These are phyloP conservation scores for Colletotrichum viniferum DNA, from an alignment of 2,329 filamentous ascomycete genomes.

Conservation along the genomic window DNA sequence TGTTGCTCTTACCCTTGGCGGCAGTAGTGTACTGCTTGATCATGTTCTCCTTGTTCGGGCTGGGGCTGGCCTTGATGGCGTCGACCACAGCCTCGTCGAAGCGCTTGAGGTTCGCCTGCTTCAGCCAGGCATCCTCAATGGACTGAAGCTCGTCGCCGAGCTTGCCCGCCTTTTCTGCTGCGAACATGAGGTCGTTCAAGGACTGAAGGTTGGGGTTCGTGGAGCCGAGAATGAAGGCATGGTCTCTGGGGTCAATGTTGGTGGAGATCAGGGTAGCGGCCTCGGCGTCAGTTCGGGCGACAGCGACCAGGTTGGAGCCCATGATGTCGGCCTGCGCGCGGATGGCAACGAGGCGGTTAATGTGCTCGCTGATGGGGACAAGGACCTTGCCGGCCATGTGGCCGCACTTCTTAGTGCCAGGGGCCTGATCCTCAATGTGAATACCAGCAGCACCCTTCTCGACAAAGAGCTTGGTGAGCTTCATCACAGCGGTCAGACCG, in stretches of 20 bases:
- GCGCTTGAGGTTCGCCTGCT: slow-evolving; percentile 79
- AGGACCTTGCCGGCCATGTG: slow-evolving; percentile 99
- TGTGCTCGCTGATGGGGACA: slow-evolving; percentile 96
- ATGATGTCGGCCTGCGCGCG: slow-evolving; percentile 98
- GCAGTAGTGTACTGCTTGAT: slow-evolving; percentile 69
- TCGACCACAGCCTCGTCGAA: slow-evolving; percentile 91
- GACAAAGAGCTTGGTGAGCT: slow-evolving; percentile 96
- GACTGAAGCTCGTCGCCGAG: slow-evolving; percentile 79
- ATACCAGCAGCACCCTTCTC: slow-evolving; percentile 97
- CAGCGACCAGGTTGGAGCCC: slow-evolving; percentile 87
- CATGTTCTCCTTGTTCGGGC: slow-evolving; percentile 71
- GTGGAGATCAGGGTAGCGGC: slow-evolving; percentile 96
- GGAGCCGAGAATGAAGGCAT: slow-evolving; percentile 87
- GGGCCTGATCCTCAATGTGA: slow-evolving; percentile 98
- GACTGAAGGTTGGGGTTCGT: slow-evolving; percentile 87
- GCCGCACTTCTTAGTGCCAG: slow-evolving; percentile 98
- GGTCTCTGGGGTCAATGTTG: slow-evolving; percentile 94
- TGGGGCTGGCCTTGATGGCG: slow-evolving; percentile 72
- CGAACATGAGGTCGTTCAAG: slow-evolving; percentile 88
- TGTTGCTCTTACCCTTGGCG: slow-evolving; percentile 83
- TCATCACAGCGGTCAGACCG: slow-evolving; percentile 98
- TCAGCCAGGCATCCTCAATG: slow-evolving; percentile 89
- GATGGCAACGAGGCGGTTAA: slow-evolving; percentile 96
- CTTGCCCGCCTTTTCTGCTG: slow-evolving; percentile 84
- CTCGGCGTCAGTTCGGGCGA: slow-evolving; percentile 96